A percentile compares a stretch with the other conserved stretches of the same genome.
These are phyloP conservation scores for Saccharomycopsis sp. DNA, from an alignment of 805 yeast genomes.

Conservation along the genomic window DNA sequence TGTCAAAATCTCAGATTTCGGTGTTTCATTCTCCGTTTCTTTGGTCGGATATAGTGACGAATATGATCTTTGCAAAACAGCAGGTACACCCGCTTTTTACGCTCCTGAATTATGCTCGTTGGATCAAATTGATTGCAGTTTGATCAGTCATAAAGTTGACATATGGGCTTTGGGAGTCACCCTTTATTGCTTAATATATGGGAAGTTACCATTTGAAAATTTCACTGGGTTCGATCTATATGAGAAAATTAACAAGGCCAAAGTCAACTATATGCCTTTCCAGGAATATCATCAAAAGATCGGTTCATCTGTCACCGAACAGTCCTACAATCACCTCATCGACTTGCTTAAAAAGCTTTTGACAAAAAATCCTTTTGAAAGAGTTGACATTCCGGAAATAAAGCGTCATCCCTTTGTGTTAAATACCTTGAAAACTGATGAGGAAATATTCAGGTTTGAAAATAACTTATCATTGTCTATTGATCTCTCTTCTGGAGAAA, in stretches of 20 bases:
- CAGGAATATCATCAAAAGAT: constrained; percentile 24
- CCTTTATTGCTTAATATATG: constrained; percentile 77
- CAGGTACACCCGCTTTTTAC: constrained; percentile 95
- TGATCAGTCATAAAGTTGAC: constrained; percentile 77
- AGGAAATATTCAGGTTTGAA: constrained; percentile 22
- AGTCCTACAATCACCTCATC: constrained; percentile 36
- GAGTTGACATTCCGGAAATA: constrained; percentile 64
- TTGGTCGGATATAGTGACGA: constrained; percentile 47
- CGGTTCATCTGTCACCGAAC: constrained; percentile 29
- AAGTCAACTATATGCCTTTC: constrained; percentile 58
- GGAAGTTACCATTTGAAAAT: constrained; percentile 81
- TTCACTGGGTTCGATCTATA: constrained; percentile 80
- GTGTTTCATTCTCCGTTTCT: constrained; percentile 71
- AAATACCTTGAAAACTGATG: constrained; percentile 31
- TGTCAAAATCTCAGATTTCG: constrained; percentile 94
- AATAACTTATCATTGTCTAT: constrained; percentile 21
- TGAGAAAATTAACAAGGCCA: constrained; percentile 62
- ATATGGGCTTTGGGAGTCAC: constrained; percentile 98
- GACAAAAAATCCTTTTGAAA: constrained; percentile 55
- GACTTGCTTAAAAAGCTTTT: constrained; percentile 57
- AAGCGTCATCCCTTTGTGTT: constrained; percentile 67
- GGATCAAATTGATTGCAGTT: constrained; percentile 27
- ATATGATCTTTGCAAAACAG: constrained; percentile 85
- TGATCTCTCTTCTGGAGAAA: background rate
- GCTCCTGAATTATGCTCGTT: constrained; percentile 88